These are phyloP conservation scores for Ascobolus immersus DNA, from an alignment of 495 filamentous ascomycete species.

Conservation along the genomic window DNA sequence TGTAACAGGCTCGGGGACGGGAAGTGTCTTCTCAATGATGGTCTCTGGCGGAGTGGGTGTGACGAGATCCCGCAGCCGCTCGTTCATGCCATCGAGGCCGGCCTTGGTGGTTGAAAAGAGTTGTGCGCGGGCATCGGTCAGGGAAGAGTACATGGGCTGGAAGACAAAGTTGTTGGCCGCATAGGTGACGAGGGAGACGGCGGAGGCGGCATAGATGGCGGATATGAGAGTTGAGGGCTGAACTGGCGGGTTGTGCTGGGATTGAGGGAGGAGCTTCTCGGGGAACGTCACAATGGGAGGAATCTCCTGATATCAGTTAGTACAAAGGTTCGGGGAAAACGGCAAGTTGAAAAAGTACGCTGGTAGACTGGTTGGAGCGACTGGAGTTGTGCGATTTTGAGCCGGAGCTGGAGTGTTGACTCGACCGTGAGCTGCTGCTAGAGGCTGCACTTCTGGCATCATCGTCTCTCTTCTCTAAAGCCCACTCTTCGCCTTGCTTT, in stretches of 20 bases:
- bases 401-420: background rate
- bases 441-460: background rate
- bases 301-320: no score
- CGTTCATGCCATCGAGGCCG: conserved; percentile 43
- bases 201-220: conserved; percentile 51
- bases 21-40: no score
- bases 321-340: no score
- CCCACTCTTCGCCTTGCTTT: background rate
- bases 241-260: no score
- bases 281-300: conserved; percentile 94
- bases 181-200: conserved; percentile 46
- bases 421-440: no score
- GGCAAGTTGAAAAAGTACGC: no score
- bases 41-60: no score
- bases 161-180: conserved; percentile 57
- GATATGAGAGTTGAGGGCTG: conserved; percentile 39
- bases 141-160: conserved; percentile 51
- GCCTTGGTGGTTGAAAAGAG: conserved; percentile 39
- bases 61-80: conserved; percentile 43
- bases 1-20: no score
- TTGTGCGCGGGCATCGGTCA: conserved; percentile 55
- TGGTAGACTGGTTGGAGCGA: conserved; percentile 16
- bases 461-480: background rate
- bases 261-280: conserved; percentile 66
- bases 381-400: conserved; percentile 1